These are phyloP conservation scores for Rehmannia glutinosa DNA, from an alignment of 257 asterid genomes.

Conservation along the genomic window DNA sequence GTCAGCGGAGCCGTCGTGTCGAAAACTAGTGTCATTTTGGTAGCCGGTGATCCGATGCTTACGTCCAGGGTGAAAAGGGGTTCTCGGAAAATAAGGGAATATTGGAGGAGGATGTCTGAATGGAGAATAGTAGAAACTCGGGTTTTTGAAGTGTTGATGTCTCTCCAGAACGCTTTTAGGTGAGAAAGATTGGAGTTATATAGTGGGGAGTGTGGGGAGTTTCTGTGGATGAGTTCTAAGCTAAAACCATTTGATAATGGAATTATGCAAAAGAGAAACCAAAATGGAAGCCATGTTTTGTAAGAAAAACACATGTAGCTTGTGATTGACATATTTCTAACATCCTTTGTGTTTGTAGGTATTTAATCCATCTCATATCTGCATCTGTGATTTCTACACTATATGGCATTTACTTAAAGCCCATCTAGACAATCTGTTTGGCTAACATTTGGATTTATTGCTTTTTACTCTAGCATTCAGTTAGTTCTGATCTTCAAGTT, in stretches of 20 bases:
- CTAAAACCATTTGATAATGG: background rate
- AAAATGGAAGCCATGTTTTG: no score
- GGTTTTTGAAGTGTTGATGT: background rate
- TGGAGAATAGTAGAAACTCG: background rate
- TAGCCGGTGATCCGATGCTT: background rate
- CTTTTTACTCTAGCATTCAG: no score
- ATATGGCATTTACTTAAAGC: no score
- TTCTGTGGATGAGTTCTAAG: background rate
- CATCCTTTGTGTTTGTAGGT: no score
- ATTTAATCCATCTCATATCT: no score
- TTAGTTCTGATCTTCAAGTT: no score
- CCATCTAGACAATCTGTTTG: no score
- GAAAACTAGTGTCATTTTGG: background rate
- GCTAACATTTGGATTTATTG: no score
- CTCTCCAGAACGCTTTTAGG: background rate
- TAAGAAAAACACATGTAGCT: no score
- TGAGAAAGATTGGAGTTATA: background rate
- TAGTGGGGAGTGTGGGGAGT: conserved; percentile 1
- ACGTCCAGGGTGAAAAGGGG: background rate
- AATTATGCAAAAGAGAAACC: no score
- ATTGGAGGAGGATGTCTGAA: background rate
- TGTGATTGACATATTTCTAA: no score
- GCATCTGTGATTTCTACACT: no score
- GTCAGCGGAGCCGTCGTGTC: background rate
- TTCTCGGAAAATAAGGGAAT: background rate